Evolutionary conservation across 169 alveolate species (phyloP), one percentile per base, ranked within the genome.

Genomic region (Plasmodium vivax): DNA sequence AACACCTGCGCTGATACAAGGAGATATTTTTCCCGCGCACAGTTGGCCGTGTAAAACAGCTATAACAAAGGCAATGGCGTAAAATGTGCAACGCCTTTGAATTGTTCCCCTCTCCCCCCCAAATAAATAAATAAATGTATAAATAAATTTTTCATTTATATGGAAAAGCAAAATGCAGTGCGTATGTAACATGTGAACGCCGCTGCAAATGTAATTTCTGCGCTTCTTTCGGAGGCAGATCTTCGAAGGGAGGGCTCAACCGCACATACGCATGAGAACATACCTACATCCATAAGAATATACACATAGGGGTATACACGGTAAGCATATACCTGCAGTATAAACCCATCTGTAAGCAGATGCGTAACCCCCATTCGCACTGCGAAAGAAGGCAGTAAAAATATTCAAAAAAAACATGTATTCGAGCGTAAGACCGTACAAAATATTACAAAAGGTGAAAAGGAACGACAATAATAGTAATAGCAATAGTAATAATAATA

Each of bases 351-450:
- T 74, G 7, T 27, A 74, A 16, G 30, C 30, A 14, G 36, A 74
- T 47, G 77, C 3, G 16, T 62, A 62, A n/a, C 36, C 23, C 38
- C 30, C 16, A 19, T 62, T 27, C n/a, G 3, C 14, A 62, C 6
- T 62, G 77, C 23, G 38, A 62, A 62, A 27, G 36, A 62, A 62
- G 23, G 0, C 77, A 62, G 6, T 62, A 62, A 19, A 62, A 58
- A 30, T 34, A 83, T n/a, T 43, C 51, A 6, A 75, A 85, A n/a
- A 77, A 77, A 85, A 75, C 32, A 85, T 85, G 93, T 80, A 79
- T 68, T 79, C 88, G 62, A 27, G 41, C 72, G 51, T 47, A 58
- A 88, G 94, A 80, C 94, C 94, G n/a, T 88, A 88, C 72, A 88
- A 88, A 80, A 80, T 88, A 88, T 88, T 88, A 56, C 88, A 74